Evolutionary conservation across 495 filamentous ascomycete species (phyloP), one percentile per base, ranked within the genome.

Genomic region (Sordaria brevicollis): DNA sequence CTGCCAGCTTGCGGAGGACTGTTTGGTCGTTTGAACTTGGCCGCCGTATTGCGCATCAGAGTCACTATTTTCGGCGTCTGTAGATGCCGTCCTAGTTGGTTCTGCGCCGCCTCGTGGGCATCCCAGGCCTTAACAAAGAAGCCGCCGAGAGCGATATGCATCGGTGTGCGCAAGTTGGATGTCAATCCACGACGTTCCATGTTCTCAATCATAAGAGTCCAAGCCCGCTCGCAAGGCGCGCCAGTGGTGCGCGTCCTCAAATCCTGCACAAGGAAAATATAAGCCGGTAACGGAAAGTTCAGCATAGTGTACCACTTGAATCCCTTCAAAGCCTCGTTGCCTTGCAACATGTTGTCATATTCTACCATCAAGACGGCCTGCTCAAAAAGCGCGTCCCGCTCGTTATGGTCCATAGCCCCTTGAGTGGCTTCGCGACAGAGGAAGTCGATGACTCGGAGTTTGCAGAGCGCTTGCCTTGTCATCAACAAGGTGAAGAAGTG

Each of bases 51-150:
- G 19, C 80, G 72, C 74, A 85, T 77, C 67, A 81, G 57, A 0
- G 74, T 73, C 36, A 85, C 80, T 33, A 84, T 76, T 54, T 77
- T 80, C 4, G 83, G 83, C n/a, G 79, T 76, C 13, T 72, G 73
- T 1, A 82, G 39, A 15, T 72, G 71, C 4, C 81, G 79, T 4
- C 83, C 83, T 7, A 80, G 74, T 19, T 79, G 78, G 17, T 78
- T 69, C 69, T 84, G 81, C 7, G 83, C 83, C 7, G 78, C 77
- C 67, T 81, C 80, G 35, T 78, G 81, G 7, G 85, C 83, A 25
- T 83, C 81, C 86, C 86, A 88, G 17, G 85, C 85, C 67, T 84
- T 86, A 67, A 87, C 75, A 65, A 86, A 82, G 57, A 83, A 80
- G 38, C 79, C 71, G 31, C 82, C 83, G 65, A 86, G 83, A 2